Conservation (phyloP, 176 grass and related monocot species). For the Oryza rufipogon region DNA sequence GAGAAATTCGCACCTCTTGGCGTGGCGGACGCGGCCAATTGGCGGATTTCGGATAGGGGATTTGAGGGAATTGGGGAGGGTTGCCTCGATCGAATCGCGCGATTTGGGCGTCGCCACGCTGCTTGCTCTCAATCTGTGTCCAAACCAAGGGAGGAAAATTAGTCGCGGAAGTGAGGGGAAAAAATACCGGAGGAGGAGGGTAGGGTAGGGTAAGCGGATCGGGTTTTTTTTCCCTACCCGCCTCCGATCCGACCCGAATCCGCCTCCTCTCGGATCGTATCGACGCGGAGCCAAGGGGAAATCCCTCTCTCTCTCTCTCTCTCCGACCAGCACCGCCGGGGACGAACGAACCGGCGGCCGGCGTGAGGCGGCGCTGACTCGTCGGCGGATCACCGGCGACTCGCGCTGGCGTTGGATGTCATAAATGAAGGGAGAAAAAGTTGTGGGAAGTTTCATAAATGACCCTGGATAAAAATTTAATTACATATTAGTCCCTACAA, state of each 20-base stretch:
- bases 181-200: neutral
- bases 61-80: constrained; percentile 17
- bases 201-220: constrained; percentile 29
- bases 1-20: constrained; percentile 53
- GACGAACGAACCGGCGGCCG: neutral
- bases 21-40: constrained; percentile 30
- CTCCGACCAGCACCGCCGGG: too few species aligned
- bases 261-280: neutral
- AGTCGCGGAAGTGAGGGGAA: constrained; percentile 35
- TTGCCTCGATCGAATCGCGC: constrained; percentile 32
- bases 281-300: neutral
- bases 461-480: accelerated
- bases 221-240: neutral
- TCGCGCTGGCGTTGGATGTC: neutral
- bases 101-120: constrained; percentile 52
- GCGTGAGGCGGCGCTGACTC: too few species aligned
- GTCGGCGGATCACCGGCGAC: neutral
- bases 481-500: neutral
- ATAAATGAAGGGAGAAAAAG: constrained; percentile 1
- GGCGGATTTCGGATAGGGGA: constrained; percentile 19
- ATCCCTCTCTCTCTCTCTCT: too few species aligned
- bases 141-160: constrained; percentile 16
- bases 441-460: neutral
- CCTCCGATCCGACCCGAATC: neutral
- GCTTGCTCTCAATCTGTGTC: constrained; percentile 2